These are phyloP conservation scores for Backusella morwellensis DNA, from an alignment of 192 early-diverging fungal genomes.

Conservation along the genomic window DNA sequence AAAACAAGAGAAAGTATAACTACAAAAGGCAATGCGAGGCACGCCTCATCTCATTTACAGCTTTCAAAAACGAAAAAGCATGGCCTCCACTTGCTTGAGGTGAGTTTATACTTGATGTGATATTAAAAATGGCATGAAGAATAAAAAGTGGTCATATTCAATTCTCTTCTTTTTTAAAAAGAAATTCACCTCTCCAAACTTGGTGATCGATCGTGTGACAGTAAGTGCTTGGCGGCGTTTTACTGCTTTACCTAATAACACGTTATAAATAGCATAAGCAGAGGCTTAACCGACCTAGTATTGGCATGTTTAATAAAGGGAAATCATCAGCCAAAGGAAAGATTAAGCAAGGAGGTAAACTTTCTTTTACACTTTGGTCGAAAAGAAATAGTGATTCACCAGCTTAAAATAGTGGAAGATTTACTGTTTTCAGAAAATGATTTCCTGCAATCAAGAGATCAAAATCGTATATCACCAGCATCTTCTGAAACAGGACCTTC, in stretches of 20 bases:
- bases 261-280: not conserved
- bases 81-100: not conserved
- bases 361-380: not conserved
- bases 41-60: not conserved
- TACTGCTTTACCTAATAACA: not conserved
- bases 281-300: not conserved
- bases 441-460: not conserved
- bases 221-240: not conserved
- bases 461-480: not conserved
- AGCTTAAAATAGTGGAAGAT: not conserved
- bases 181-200: slow-evolving; percentile 11
- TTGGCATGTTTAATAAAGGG: slow-evolving; percentile 21
- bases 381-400: not conserved
- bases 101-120: not conserved
- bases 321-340: slow-evolving; percentile 16
- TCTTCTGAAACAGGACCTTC: not conserved
- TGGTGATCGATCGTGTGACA: slow-evolving; percentile 1
- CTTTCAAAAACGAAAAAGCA: not conserved
- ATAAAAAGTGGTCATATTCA: not conserved
- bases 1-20: not conserved
- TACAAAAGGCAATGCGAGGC: not conserved
- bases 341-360: not conserved
- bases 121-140: not conserved
- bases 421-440: slow-evolving; percentile 10
- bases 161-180: not conserved